Base-by-base conservation (phyloP, 2,329 filamentous ascomycete species). In the Arachnomyces sp. region DNA sequence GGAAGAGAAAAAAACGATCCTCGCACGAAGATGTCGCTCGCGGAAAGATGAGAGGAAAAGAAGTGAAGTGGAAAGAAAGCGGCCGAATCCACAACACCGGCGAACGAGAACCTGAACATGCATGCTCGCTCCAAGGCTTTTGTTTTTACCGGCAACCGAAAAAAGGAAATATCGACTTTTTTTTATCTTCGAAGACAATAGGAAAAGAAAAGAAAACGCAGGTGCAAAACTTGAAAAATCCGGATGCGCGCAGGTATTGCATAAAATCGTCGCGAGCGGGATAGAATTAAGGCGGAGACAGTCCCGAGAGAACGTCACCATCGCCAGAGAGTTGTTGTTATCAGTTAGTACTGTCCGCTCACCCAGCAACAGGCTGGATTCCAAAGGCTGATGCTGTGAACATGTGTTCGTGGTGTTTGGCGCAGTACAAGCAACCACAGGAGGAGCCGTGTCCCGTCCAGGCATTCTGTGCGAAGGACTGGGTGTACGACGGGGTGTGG, bases 391-490 rank as follows among this genome's bases (percentile, higher is more conserved):
- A 61, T 37, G 62, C 54, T 39, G 56, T 57, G 60, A 74, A 67
- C 50, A 73, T 73, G 46, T 68, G 62, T 43, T 74, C 71, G 40
- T 70, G 63, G 37, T 67, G 64, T 44, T 72, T 69, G 35, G 63
- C 60, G 55, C 71, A 74, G 42, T 68, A 67, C 37, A 58, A 49
- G 48, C 71, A 74, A 34, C 59, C 59, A 49, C 71, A 75, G 28
- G 66, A 67, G 2, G 62, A 61, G 18, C 64, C 63, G 47, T 70
- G 66, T 11, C 62, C 61, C 40, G 63, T 67, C 70, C 69, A 73
- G 13, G 65, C 63, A 45, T 59, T 68, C 31, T 65, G 62, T n/a
- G 59, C 58, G 42, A 70, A 69, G 16, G 67, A 65, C 43, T 66
- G 56, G 32, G 64, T 57, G 45, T 69, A 73, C 13, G 68, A 63